phyloP scores from a whole-genome alignment of 2,329 filamentous ascomycete genomes.

The Cordyceps pruinosa region DNA sequence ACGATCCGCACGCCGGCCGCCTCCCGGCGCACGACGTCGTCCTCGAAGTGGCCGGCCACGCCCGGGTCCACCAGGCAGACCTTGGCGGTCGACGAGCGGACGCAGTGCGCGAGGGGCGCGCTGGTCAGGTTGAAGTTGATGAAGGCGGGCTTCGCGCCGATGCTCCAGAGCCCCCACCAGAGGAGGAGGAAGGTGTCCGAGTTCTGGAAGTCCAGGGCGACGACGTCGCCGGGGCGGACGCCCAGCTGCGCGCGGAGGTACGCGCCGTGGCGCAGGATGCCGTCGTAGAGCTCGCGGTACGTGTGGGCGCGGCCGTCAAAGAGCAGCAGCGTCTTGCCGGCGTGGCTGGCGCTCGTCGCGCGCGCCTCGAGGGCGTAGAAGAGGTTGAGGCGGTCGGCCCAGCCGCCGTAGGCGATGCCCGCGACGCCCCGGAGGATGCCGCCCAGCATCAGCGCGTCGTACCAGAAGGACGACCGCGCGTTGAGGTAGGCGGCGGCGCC shows the following conservation, averaged over 20 bases:
- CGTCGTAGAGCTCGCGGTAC: conserved; percentile 67
- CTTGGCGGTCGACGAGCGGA: conserved; percentile 58
- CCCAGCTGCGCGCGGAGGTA: conserved; percentile 62
- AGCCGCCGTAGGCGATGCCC: neutral
- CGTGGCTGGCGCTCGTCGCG: conserved; percentile 45
- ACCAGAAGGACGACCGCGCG: conserved; percentile 58
- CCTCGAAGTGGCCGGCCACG: conserved; percentile 46
- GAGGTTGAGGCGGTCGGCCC: conserved; percentile 54
- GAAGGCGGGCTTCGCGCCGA: conserved; percentile 77
- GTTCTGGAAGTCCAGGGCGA: conserved; percentile 78
- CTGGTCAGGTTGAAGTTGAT: conserved; percentile 81
- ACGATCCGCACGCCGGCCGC: conserved; percentile 50
- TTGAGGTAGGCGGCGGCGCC: conserved; percentile 71
- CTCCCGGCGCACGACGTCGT: conserved; percentile 46
- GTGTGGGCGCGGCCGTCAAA: conserved; percentile 62
- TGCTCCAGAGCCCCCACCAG: conserved; percentile 71
- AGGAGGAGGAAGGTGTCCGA: conserved; percentile 71
- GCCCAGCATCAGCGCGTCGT: conserved; percentile 51
- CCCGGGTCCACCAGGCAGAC: conserved; percentile 64
- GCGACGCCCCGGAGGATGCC: conserved; percentile 39
- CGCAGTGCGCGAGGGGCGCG: conserved; percentile 65
- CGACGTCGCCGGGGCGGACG: conserved; percentile 65
- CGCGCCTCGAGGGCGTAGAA: conserved; percentile 70
- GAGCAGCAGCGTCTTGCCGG: conserved; percentile 51
- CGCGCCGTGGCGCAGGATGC: conserved; percentile 61